A percentile compares a stretch with the other conserved stretches of the same genome.
phyloP scores from a whole-genome alignment of 345 rosid genomes.

The Geranium brycei region DNA sequence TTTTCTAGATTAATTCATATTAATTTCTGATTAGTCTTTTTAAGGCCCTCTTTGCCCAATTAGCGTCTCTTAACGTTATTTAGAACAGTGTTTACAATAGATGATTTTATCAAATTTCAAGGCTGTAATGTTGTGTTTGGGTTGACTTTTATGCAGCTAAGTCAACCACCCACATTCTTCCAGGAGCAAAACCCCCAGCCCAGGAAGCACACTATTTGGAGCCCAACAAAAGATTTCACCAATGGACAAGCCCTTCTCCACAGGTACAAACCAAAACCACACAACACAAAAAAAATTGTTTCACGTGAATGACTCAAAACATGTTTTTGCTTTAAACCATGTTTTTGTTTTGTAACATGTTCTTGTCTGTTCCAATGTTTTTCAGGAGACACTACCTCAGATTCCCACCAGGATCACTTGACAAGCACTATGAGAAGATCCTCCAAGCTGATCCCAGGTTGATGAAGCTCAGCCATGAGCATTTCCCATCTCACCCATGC shows the following conservation, averaged over 20 bases:
- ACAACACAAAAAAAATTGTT: not conserved
- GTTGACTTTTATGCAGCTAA: conserved; percentile 11
- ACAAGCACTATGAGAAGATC: conserved; percentile 36
- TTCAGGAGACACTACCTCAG: conserved; percentile 43
- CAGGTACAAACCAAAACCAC: not conserved
- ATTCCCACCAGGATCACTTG: conserved; percentile 33
- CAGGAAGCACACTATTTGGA: conserved; percentile 14
- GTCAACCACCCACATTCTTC: conserved; percentile 11
- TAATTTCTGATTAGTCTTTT: no score
- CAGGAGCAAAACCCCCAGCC: conserved; percentile 12
- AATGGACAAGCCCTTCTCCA: conserved; percentile 9
- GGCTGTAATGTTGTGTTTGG: no score
- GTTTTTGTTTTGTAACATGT: not conserved
- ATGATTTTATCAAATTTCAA: no score
- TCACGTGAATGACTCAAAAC: not conserved
- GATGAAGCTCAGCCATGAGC: conserved; percentile 14
- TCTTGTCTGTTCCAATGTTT: conserved; percentile 1
- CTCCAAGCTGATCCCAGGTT: conserved; percentile 20
- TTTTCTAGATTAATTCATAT: no score
- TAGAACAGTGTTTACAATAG: no score
- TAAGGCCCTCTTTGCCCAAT: no score
- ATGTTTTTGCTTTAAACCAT: not conserved
- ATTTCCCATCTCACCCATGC: conserved; percentile 20
- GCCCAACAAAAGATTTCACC: conserved; percentile 8
- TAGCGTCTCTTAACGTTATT: no score